phyloP scores from a whole-genome alignment of 2,329 filamentous ascomycete species.

The Fusarium phyllophilum region DNA sequence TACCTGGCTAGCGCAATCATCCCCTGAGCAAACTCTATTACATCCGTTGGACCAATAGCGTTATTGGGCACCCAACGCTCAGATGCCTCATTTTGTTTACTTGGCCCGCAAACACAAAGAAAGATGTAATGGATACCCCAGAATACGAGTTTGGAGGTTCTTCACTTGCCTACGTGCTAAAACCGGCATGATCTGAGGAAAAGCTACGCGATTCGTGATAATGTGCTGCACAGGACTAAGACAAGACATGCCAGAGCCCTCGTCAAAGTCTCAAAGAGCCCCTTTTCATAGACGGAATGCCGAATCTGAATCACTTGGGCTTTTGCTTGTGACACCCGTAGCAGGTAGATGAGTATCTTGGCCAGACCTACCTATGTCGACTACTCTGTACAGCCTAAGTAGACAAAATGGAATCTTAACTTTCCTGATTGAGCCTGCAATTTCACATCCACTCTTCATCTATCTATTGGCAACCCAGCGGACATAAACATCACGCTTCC shows the following conservation, averaged over 20 bases:
- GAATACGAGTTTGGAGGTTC: background rate
- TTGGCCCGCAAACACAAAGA: background rate
- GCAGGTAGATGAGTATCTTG: background rate
- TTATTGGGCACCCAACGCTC: background rate
- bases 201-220: background rate
- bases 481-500: conserved; percentile 10
- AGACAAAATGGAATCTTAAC: conserved; percentile 17
- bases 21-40: conserved; percentile 16
- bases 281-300: conserved; percentile 21
- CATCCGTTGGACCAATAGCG: background rate
- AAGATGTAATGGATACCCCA: background rate
- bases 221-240: background rate
- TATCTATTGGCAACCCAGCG: conserved; percentile 3
- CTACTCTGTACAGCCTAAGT: background rate
- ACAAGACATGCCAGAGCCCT: background rate
- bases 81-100: background rate
- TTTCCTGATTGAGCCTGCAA: conserved; percentile 18
- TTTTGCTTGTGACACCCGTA: background rate
- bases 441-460: conserved; percentile 11
- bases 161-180: background rate
- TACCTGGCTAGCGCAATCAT: conserved; percentile 30
- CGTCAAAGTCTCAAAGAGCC: background rate
- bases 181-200: background rate
- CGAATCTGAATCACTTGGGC: conserved; percentile 9
- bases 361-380: background rate